These are phyloP conservation scores for Pseudogymnoascus sp. DNA, from an alignment of 2,329 filamentous ascomycete species.

Conservation along the genomic window DNA sequence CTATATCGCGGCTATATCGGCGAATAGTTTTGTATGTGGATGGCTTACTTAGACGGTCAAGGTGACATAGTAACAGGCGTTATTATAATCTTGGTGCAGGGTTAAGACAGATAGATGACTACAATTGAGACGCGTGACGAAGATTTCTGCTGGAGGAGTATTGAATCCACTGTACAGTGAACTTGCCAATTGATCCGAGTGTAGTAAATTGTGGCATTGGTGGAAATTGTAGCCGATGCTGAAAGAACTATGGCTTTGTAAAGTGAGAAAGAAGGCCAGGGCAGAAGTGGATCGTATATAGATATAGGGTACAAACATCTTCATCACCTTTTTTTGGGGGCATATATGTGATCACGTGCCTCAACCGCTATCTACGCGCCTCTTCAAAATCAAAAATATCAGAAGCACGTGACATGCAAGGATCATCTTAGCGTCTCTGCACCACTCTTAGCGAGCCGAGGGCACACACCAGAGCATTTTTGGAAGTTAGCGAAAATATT, in stretches of 20 bases:
- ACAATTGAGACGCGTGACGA: background rate
- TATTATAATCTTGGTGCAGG: conserved; percentile 7
- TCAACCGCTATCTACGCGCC: background rate
- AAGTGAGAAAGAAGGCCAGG: background rate
- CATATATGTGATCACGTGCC: background rate
- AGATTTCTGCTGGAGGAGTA: background rate
- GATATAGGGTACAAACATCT: background rate
- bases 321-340: background rate
- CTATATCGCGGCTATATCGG: background rate
- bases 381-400: background rate
- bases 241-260: background rate
- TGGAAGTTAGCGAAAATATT: conserved; percentile 13
- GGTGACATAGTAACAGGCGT: conserved; percentile 11
- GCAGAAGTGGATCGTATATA: background rate
- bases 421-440: conserved; percentile 15
- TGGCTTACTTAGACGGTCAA: conserved; percentile 6
- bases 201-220: background rate
- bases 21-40: conserved; percentile 6
- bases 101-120: conserved; percentile 5
- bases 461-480: conserved; percentile 14
- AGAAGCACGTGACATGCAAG: background rate
- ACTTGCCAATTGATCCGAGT: background rate
- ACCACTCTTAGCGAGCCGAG: conserved; percentile 22
- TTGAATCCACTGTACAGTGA: background rate
- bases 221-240: background rate